Percentiles rank a stretch among this genome's conserved stretches.
Conservation (phyloP, 176 grass and related monocot genomes). For the Olyra latifolia region DNA sequence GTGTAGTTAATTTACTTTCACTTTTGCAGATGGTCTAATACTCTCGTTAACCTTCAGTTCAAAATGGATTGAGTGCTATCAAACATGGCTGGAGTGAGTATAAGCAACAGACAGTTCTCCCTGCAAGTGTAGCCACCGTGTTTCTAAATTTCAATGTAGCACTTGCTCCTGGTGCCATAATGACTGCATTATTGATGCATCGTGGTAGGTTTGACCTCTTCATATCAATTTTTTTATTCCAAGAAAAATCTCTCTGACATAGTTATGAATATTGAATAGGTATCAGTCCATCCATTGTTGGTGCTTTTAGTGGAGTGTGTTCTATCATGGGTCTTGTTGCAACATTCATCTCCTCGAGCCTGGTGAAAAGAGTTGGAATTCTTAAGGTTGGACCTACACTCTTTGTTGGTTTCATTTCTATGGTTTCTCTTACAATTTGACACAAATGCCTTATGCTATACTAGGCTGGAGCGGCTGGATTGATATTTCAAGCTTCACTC, state of each 20-base stretch:
- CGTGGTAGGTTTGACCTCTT: slow-evolving; percentile 60
- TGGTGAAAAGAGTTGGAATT: slow-evolving; percentile 94
- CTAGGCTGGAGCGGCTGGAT: slow-evolving; percentile 92
- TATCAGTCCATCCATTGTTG: slow-evolving; percentile 86
- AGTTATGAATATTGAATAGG: slow-evolving; percentile 43
- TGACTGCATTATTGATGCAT: slow-evolving; percentile 93
- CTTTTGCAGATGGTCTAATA: slow-evolving; percentile 35
- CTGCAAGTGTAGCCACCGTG: slow-evolving; percentile 89
- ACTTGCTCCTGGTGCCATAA: slow-evolving; percentile 91
- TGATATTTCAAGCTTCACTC: slow-evolving; percentile 92
- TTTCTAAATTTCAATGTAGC: slow-evolving; percentile 94
- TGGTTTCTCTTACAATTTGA: slow-evolving; percentile 15
- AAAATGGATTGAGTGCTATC: slow-evolving; percentile 74
- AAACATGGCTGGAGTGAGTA: slow-evolving; percentile 94
- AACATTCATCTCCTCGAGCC: slow-evolving; percentile 78
- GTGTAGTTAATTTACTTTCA: slow-evolving; percentile 18
- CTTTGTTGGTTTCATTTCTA: background rate
- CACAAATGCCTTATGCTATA: slow-evolving; percentile 23
- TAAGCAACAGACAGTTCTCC: slow-evolving; percentile 86
- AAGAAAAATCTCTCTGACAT: background rate
- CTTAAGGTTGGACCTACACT: slow-evolving; percentile 67
- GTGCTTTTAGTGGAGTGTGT: slow-evolving; percentile 88
- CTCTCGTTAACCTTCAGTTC: slow-evolving; percentile 56
- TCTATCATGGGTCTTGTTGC: slow-evolving; percentile 95
- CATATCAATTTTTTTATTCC: background rate